phyloP scores from a whole-genome alignment of 768 basidiomycete genomes.

The Gloeophyllum trabeum region DNA sequence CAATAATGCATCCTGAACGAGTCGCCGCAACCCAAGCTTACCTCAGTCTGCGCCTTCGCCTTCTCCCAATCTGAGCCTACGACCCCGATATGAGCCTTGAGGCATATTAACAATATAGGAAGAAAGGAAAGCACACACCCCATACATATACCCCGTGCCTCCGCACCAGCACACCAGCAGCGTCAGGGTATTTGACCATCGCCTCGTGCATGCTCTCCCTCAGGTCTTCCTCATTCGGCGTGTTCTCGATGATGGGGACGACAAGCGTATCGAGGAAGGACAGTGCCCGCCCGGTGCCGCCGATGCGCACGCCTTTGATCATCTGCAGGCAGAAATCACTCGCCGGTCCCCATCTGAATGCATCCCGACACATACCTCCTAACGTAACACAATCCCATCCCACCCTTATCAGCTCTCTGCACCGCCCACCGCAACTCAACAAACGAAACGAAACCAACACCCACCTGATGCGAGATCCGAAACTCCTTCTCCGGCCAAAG shows the following conservation, averaged over 20 bases:
- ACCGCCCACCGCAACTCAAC: too few species aligned
- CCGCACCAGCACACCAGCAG: conserved; percentile 67
- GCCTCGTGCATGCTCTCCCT: conserved; percentile 83
- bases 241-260: conserved; percentile 86
- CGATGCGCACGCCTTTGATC: conserved; percentile 82
- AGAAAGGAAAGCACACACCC: conserved; percentile 36
- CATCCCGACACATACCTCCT: background rate
- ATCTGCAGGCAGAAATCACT: conserved; percentile 35
- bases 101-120: background rate
- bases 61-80: conserved; percentile 69
- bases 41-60: conserved; percentile 84
- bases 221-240: conserved; percentile 82
- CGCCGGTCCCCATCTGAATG: background rate
- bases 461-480: conserved; percentile 75
- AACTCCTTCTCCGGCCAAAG: conserved; percentile 65
- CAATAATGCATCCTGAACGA: background rate
- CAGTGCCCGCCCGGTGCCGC: conserved; percentile 63
- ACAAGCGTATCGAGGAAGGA: conserved; percentile 81
- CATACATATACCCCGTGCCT: conserved; percentile 80
- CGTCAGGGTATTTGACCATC: conserved; percentile 70
- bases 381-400: too few species aligned
- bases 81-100: conserved; percentile 6
- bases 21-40: conserved; percentile 10
- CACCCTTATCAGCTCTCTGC: background rate
- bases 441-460: conserved; percentile 10